Evolutionary conservation across 2,329 filamentous ascomycete genomes (phyloP).

Genomic region (Colletotrichum eremochloae): DNA sequence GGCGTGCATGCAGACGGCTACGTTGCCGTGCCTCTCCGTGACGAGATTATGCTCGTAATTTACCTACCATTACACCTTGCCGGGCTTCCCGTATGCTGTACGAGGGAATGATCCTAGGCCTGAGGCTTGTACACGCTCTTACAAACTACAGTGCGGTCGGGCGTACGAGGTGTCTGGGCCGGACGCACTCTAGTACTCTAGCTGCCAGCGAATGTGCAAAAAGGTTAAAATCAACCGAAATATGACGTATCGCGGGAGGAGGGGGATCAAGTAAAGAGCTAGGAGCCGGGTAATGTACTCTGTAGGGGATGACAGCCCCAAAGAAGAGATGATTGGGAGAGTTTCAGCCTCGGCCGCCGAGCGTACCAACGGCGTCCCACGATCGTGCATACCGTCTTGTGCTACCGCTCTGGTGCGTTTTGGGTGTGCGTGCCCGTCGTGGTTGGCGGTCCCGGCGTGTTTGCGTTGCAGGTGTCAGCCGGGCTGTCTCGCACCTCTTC

Average conservation of each 20-base stretch:
- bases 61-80: neutral
- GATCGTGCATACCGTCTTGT: constrained; percentile 1
- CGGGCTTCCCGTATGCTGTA: neutral
- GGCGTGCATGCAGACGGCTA: neutral
- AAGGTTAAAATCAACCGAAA: constrained; percentile 14
- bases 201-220: constrained; percentile 10
- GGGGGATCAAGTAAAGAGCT: neutral
- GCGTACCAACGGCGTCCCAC: constrained; percentile 6
- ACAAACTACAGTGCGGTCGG: neutral
- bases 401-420: neutral
- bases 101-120: neutral
- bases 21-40: neutral
- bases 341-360: constrained; percentile 6
- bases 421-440: constrained; percentile 6
- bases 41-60: neutral
- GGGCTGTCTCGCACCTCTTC: neutral
- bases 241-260: neutral
- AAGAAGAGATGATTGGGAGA: neutral
- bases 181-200: neutral
- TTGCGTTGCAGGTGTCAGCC: constrained; percentile 22
- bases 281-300: neutral
- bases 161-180: neutral
- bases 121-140: neutral
- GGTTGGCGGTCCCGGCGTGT: neutral
- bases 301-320: neutral